phyloP scores from a whole-genome alignment of 2,329 filamentous ascomycete genomes.

The Exophiala lecanii-corni region DNA sequence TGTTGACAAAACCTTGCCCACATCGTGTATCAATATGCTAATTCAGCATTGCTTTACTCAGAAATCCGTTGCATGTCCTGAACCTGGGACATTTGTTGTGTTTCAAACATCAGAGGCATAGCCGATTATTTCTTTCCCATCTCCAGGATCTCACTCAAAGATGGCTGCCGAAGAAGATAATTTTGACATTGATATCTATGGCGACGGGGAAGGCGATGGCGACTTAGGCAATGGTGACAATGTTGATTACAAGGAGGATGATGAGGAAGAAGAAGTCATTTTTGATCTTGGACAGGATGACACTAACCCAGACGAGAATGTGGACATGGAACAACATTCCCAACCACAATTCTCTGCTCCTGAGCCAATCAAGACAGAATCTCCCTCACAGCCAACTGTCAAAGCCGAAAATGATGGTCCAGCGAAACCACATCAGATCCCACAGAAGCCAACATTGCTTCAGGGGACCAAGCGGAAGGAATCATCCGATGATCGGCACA shows the following conservation, averaged over 20 bases:
- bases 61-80: no score
- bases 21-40: no score
- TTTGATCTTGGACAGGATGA: conserved; percentile 12
- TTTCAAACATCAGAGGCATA: not conserved
- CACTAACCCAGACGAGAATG: not conserved
- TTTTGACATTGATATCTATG: conserved; percentile 68
- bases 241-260: conserved; percentile 4
- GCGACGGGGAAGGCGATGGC: conserved; percentile 46
- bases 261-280: conserved; percentile 11
- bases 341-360: conserved; percentile 1
- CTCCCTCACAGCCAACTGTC: not conserved
- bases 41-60: conserved; percentile 1
- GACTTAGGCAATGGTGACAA: conserved; percentile 27
- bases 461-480: conserved; percentile 62
- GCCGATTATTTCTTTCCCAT: not conserved
- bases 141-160: conserved; percentile 4
- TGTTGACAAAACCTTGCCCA: no score
- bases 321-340: conserved; percentile 3
- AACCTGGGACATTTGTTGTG: no score
- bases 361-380: not conserved
- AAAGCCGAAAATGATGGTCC: conserved; percentile 5
- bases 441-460: conserved; percentile 37
- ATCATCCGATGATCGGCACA: conserved; percentile 49
- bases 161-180: conserved; percentile 61
- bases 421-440: conserved; percentile 1